Evolutionary conservation across 345 rosid species (phyloP).

Genomic region (Pelargonium nanum): DNA sequence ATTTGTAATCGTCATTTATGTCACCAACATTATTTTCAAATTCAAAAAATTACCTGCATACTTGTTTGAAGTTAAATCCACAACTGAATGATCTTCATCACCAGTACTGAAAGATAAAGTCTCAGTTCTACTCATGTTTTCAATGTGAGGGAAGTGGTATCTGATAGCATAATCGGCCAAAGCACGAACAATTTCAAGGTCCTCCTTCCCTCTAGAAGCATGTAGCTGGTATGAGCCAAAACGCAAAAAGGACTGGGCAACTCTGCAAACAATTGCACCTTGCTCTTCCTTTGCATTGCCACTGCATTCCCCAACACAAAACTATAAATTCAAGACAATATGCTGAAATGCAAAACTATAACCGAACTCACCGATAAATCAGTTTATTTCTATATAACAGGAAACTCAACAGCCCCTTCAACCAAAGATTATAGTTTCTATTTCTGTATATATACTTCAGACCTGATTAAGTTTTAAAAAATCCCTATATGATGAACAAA

Average conservation of each 20-base stretch:
- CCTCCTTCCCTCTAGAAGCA: conserved; percentile 88
- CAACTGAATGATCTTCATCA: conserved; percentile 60
- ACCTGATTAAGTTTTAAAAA: not conserved
- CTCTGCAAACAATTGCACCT: conserved; percentile 94
- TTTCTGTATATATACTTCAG: too few relatives aligned
- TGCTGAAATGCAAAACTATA: not conserved
- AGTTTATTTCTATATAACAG: not conserved
- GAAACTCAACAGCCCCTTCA: not conserved
- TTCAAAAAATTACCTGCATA: conserved; percentile 61
- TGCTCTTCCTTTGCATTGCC: conserved; percentile 96
- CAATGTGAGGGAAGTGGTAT: conserved; percentile 82
- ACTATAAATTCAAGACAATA: not conserved
- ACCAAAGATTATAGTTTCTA: not conserved
- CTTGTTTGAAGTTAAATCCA: conserved; percentile 88
- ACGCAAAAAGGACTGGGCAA: conserved; percentile 75
- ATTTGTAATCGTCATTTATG: not conserved
- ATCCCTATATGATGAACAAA: not conserved
- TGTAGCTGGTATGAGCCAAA: conserved; percentile 90
- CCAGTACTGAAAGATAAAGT: conserved; percentile 83
- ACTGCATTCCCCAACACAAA: conserved; percentile 32
- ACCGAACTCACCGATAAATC: not conserved
- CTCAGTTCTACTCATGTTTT: conserved; percentile 67
- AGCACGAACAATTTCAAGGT: conserved; percentile 56
- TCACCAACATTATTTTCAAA: not conserved
- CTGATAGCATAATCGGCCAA: conserved; percentile 90